Percentiles rank a stretch among this genome's conserved stretches.
These are phyloP conservation scores for Apiospora marii DNA, from an alignment of 2,329 filamentous ascomycete species.

Conservation along the genomic window DNA sequence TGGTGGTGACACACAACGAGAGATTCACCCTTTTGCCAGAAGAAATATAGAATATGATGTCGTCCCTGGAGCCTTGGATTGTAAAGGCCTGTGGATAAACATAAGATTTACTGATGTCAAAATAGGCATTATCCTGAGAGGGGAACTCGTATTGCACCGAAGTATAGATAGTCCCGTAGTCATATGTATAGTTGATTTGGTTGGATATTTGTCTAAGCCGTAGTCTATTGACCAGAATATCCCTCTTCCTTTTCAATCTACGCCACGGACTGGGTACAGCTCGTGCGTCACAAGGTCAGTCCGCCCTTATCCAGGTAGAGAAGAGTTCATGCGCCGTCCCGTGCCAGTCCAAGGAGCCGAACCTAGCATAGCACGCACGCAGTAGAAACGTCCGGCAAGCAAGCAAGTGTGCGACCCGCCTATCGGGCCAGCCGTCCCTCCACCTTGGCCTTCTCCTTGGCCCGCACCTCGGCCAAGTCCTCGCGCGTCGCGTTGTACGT, in stretches of 20 bases:
- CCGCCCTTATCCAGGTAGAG: neutral
- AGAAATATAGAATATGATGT: neutral
- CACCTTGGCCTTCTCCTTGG: slow-evolving; percentile 75
- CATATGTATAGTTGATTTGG: neutral
- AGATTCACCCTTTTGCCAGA: too few species aligned
- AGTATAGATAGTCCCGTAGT: neutral
- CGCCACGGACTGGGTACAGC: neutral
- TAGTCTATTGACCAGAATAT: neutral
- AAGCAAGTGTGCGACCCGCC: neutral
- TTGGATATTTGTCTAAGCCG: neutral
- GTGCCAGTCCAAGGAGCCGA: neutral
- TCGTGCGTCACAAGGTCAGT: neutral
- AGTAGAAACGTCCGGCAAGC: neutral
- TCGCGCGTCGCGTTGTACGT: slow-evolving; percentile 80
- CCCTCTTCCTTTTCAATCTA: neutral
- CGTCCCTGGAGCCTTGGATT: neutral
- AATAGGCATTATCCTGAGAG: neutral
- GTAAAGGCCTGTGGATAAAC: neutral
- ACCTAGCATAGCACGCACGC: too few species aligned
- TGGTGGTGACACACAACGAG: too few species aligned
- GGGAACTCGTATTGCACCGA: neutral
- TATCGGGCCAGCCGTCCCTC: slow-evolving; percentile 58
- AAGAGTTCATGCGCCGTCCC: neutral
- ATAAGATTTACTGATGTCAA: neutral
- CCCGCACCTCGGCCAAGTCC: slow-evolving; percentile 72